Base-by-base conservation (phyloP, 2,329 filamentous ascomycete species). In the Penicillium palitans region DNA sequence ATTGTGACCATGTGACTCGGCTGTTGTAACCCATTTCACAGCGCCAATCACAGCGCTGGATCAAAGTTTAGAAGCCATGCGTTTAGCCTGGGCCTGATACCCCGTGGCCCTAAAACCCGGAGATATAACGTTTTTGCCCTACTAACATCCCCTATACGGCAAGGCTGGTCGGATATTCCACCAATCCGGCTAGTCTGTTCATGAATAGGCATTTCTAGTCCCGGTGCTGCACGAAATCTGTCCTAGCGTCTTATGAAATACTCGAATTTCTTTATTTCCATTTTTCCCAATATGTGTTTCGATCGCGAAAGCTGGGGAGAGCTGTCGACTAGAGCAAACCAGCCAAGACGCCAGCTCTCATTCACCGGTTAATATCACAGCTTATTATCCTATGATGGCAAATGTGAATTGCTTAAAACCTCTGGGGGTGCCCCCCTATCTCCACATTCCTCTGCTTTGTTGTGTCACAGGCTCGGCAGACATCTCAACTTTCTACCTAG, bases 361-460 rank as follows among this genome's bases (percentile, higher is more conserved):
- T 49, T 47, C 46, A 17, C 59, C 61, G 53, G 53, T 8, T 57
- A 55, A 57, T 52, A 44, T 57, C 19, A 19, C 17, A 13, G 24
- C 24, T 46, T 19, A 37, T 25, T 21, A 25, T 33, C 35, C 24
- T 10, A 35, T 6, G 29, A 56, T 51, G 57, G 57, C 33, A 59
- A 41, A 49, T 57, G 6, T 42, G 7, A 52, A 51, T 25, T 25
- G 45, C n/a, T 61, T 61, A 61, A 62, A 59, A 52, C 2, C 48
- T 42, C 35, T 17, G 7, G 29, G 25, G 12, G 17, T 15, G 19
- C 44, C 58, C 37, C 31, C 19, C 27, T 17, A 31, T 17, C 24
- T 45, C 46, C 7, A 29, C 19, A 47, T 35, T 52, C 9, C 42
- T 39, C 19, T 53, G 52, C 21, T 39, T 50, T 51, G 27, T 31